Evolutionary conservation across 2,329 filamentous ascomycete species (phyloP), one percentile per base, ranked within the genome.

Genomic region (Lasiodiplodia citricola): DNA sequence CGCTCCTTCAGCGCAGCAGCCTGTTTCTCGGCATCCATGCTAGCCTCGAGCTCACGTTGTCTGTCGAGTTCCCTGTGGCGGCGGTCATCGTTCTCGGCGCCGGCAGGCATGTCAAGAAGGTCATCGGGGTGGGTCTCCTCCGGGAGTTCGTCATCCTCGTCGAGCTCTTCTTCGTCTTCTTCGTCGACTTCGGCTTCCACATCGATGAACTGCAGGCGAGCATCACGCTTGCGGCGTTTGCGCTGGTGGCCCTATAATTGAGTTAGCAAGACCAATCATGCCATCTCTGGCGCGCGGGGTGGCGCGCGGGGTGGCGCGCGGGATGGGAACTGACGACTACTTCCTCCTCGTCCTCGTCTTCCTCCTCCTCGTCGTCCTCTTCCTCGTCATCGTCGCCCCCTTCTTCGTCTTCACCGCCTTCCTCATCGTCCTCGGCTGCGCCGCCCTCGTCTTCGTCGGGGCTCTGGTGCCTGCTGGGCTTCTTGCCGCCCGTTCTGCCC

Each of bases 131-230:
- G 94, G 71, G 92, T 92, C 78, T 97, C 92, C 73, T 93, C 92
- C 77, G 94, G 94, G 78, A 96, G 93, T 73, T 92, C 91, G 67
- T 94, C 94, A 68, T 86, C 93, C 68, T 93, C 93, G 68, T 86
- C 90, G 69, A 92, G 89, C 67, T 97, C 94, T 74, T 96, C 93
- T 74, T 97, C 95, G 64, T 96, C 93, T 72, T 97, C 90, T 69
- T 92, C 96, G 77, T 98, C 96, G 74, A 99, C 96, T 82, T 97
- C 96, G 79, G 96, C 96, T 85, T 99, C 96, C 76, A 95, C 93
- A 89, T 99, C 96, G 82, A 99, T 90, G 88, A 97, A 97, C 76
- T 91, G 90, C 74, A 93, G 92, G 71, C 93, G 89, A 72, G 87
- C 87, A 72, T 92, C 89, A 78, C 88, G 89, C 79, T 90, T 91